phyloP scores from a whole-genome alignment of 2,329 filamentous ascomycete species.

The Trichoderma asperellum region DNA sequence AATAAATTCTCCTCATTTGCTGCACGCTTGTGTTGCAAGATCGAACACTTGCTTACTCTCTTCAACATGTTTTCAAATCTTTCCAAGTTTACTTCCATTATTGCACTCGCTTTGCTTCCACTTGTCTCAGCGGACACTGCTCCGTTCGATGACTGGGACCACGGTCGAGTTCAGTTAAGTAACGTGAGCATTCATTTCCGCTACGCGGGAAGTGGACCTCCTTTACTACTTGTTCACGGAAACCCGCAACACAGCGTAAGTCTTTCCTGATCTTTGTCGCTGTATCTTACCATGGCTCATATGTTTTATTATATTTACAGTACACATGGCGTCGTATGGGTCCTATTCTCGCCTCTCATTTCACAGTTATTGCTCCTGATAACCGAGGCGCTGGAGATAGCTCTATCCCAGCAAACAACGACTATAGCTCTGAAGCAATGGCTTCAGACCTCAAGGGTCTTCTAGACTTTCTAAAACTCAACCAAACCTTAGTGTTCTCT shows the following conservation, averaged over 20 bases:
- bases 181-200: conserved; percentile 50
- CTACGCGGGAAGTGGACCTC: conserved; percentile 46
- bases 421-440: neutral
- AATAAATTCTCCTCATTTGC: neutral
- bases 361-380: neutral
- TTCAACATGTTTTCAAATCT: neutral
- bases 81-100: neutral
- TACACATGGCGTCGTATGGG: neutral
- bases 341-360: neutral
- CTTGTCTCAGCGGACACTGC: neutral
- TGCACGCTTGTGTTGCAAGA: neutral
- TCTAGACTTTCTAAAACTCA: neutral
- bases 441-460: neutral
- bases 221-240: conserved; percentile 45
- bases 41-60: neutral
- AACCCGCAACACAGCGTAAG: neutral
- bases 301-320: neutral
- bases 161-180: conserved; percentile 42
- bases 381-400: neutral
- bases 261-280: neutral
- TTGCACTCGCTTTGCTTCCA: neutral
- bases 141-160: conserved; percentile 43
- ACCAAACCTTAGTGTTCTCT: neutral
- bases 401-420: neutral
- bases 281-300: neutral